Evolutionary conservation across 2,329 filamentous ascomycete species (phyloP), one percentile per base, ranked within the genome.

Genomic region (Paecilomyces formosus): DNA sequence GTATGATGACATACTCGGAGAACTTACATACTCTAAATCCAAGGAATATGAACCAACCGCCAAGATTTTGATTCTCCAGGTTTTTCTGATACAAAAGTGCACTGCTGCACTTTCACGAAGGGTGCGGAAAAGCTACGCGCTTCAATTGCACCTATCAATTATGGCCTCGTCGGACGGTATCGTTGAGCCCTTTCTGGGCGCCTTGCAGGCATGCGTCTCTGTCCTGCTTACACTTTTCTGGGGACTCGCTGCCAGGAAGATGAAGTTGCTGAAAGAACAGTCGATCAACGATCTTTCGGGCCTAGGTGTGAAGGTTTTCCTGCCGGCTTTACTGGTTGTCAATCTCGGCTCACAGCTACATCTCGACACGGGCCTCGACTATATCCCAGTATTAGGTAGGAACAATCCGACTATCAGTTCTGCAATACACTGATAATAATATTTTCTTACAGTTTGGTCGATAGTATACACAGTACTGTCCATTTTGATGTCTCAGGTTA

Each of bases 171-270:
- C 49, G 8, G 3, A 56, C 7, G 64, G 65, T 3, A 54, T 72
- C 12, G 15, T 66, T 15, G 56, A 64, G 28, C 71, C 73, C 11
- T 82, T 84, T 56, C 64, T 82, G 4, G 81, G 81, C 28, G 81
- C 81, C 5, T 67, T 84, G 6, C 81, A 85, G 67, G 82, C 82
- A 30, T 79, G 79, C 24, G 66, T 83, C 22, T 79, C 80, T 1
- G 81, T 84, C 0, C 70, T 84, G 1, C 67, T 85, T 4, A 83
- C 81, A 35, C 81, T 84, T 59, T 69, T 70, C 55, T 82, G 79
- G 59, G 82, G 82, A 39, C 79, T 81, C 13, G 60, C 80, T 11
- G 77, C 80, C 3, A 78, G 80, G 9, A 78, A 82, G 64, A 79
- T 78, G 60, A 74, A 77, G 31, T 72, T 84, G 5, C 69, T 84